A percentile compares a stretch with the other conserved stretches of the same genome.
Conservation (phyloP, 176 grass and related monocot genomes). For the Oryza nivara region DNA sequence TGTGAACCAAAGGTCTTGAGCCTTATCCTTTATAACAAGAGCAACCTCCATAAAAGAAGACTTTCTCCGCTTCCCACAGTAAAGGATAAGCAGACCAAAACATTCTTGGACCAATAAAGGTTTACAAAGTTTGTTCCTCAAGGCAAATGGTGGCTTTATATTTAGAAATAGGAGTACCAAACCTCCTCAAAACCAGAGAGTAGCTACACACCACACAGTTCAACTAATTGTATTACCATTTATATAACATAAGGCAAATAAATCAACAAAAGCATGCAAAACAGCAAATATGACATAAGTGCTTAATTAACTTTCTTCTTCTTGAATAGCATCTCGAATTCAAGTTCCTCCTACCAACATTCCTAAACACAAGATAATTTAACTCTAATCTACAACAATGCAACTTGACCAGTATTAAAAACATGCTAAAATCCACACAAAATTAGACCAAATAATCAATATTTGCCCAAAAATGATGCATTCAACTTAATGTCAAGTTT, state of each 20-base stretch:
- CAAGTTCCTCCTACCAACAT: not conserved
- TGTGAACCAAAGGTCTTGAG: not conserved
- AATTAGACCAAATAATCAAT: not conserved
- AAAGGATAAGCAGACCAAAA: not conserved
- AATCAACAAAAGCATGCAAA: not conserved
- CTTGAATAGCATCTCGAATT: not conserved
- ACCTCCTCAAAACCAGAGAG: not conserved
- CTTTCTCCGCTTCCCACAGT: not conserved
- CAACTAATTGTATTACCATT: not conserved
- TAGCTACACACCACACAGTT: not conserved
- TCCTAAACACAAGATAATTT: constrained; percentile 1
- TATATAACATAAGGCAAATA: not conserved
- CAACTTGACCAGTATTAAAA: not conserved
- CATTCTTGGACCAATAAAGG: not conserved
- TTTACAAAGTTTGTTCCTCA: not conserved
- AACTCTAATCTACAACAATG: not conserved
- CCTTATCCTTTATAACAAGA: not conserved
- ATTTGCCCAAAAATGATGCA: not conserved
- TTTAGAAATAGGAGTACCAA: constrained; percentile 5
- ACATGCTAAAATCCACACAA: not conserved
- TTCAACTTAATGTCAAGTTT: not conserved
- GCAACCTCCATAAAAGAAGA: not conserved
- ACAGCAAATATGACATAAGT: not conserved
- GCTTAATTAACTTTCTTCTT: not conserved
- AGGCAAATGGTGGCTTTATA: not conserved